phyloP scores from a whole-genome alignment of 305 asterid genomes.

The Plantago lanceolata region DNA sequence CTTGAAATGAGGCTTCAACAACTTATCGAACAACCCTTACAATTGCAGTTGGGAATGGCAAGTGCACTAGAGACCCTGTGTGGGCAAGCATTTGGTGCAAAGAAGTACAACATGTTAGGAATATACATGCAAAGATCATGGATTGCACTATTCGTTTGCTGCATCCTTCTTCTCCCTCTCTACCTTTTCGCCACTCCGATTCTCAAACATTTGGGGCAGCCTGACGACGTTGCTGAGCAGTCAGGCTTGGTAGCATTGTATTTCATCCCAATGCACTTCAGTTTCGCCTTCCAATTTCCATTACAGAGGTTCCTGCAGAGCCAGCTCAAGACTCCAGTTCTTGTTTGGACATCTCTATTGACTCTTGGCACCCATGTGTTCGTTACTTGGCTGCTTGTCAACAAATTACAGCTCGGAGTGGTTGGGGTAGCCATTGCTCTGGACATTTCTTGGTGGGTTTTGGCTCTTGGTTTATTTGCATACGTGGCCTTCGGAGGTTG shows the following conservation, averaged over 20 bases:
- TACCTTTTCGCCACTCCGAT: constrained; percentile 45
- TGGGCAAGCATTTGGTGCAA: constrained; percentile 54
- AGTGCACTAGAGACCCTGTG: constrained; percentile 53
- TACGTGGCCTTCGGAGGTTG: constrained; percentile 45
- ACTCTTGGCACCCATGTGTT: constrained; percentile 32
- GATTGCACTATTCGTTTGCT: constrained; percentile 34
- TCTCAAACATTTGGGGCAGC: constrained; percentile 37
- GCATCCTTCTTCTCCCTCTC: constrained; percentile 36
- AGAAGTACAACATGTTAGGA: constrained; percentile 38
- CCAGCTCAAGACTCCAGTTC: constrained; percentile 40
- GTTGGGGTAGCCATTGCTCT: constrained; percentile 39
- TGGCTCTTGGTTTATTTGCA: constrained; percentile 28
- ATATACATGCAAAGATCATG: constrained; percentile 57
- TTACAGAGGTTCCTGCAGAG: constrained; percentile 47
- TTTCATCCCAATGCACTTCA: constrained; percentile 44
- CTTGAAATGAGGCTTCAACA: no score
- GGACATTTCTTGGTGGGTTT: constrained; percentile 51
- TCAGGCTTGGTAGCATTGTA: constrained; percentile 39
- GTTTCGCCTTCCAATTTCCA: constrained; percentile 45
- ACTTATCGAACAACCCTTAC: no score
- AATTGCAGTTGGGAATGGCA: constrained; percentile 48
- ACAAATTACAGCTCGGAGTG: constrained; percentile 27
- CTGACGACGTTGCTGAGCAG: constrained; percentile 44
- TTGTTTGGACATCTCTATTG: constrained; percentile 34
- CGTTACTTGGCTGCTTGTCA: constrained; percentile 33